These are phyloP conservation scores for Sorghum bicolor DNA, from an alignment of 176 grass and related monocot species.

Conservation along the genomic window DNA sequence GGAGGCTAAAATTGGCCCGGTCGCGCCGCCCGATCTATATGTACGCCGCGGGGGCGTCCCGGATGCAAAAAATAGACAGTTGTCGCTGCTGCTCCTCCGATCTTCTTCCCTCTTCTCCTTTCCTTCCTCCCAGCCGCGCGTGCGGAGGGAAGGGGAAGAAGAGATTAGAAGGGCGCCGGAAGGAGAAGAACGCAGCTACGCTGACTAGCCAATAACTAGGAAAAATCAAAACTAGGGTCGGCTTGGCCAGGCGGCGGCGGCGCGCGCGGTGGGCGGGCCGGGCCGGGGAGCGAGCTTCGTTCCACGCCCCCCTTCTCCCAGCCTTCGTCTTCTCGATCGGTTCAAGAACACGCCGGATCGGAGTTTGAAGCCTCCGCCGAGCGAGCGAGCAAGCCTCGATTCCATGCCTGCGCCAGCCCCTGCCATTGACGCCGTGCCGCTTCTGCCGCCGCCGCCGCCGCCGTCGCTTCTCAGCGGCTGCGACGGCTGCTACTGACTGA, in stretches of 20 bases:
- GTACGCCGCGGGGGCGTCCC: neutral
- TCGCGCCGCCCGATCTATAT: slow-evolving; percentile 22
- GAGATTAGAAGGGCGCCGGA: slow-evolving; percentile 28
- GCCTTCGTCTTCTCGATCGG: neutral
- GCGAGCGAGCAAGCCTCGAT: neutral
- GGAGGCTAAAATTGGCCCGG: slow-evolving; percentile 22
- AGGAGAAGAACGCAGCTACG: neutral
- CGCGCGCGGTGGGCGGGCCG: neutral
- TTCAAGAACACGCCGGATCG: neutral
- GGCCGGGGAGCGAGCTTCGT: neutral
- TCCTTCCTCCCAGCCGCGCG: slow-evolving; percentile 44
- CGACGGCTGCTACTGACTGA: slow-evolving; percentile 1
- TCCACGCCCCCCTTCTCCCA: neutral
- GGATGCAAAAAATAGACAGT: slow-evolving; percentile 42
- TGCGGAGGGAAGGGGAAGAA: slow-evolving; percentile 37
- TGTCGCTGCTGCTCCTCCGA: slow-evolving; percentile 31
- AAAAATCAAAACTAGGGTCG: neutral
- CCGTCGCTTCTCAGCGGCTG: slow-evolving; percentile 1
- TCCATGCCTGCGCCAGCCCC: slow-evolving; percentile 37
- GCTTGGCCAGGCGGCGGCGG: neutral
- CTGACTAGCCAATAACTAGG: neutral
- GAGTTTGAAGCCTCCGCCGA: neutral
- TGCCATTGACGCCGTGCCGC: neutral
- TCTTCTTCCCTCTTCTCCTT: slow-evolving; percentile 44
- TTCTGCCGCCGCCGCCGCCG: neutral